Evolutionary conservation across 805 yeast species (phyloP), one percentile per base, ranked within the genome.

Genomic region (Metschnikowia peoriensis): DNA sequence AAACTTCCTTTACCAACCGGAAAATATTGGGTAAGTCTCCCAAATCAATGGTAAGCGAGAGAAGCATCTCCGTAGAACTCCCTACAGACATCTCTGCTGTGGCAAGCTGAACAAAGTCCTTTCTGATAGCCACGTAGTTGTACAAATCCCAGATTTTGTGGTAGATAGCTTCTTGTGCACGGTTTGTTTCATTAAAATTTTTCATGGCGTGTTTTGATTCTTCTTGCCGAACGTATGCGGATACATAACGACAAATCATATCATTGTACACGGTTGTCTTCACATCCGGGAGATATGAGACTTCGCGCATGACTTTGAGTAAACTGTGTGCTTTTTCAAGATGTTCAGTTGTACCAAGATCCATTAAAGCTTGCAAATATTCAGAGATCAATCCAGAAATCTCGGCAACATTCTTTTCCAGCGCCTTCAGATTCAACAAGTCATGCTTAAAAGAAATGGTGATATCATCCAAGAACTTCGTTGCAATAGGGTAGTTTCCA

Each of bases 381-480:
- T 71, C 66, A 2, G 84, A 75, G 35, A 82, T 58, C 9, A 82
- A 61, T 41, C 65, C 47, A 1, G 78, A 69, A 22, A 81, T 28
- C 9, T 45, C 68, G 50, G 71, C 70, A 6, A 43, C 14, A 2
- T 29, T 32, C 4, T 41, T 10, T 11, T 40, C 38, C 5, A 65
- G 51, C 35, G 51, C 59, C 6, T 46, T 49, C 29, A 49, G 42
- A 29, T 49, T 39, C 12, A 54, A 39, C 28, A 61, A 52, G 8
- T 67, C 66, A 22, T 65, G 60, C 59, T 72, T 73, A 58, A 75
- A 75, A 43, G 80, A 79, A 0, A 72, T 58, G 41, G 86, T 64
- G 6, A 85, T 70, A 40, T 75, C 70, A 61, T 86, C 88, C 59
- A 87, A 68, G 51, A 85, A 76, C 52, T 77, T 72, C 1, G 86